These are phyloP conservation scores for Kernera saxatilis DNA, from an alignment of 345 rosid species.

Conservation along the genomic window DNA sequence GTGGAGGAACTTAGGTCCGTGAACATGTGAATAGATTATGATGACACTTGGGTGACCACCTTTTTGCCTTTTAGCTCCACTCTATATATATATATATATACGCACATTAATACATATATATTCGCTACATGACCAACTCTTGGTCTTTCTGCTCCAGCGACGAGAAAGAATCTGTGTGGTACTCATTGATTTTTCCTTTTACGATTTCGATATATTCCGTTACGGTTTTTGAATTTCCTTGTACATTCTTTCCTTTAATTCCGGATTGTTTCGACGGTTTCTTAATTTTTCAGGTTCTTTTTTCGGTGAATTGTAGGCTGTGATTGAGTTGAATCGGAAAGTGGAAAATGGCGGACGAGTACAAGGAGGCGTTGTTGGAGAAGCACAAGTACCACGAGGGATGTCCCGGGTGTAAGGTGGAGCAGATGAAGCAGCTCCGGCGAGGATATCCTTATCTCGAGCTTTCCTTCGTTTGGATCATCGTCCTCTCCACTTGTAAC, in stretches of 20 bases:
- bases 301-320: background rate
- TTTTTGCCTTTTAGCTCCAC: background rate
- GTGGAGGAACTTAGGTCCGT: background rate
- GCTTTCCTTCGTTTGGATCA: slow-evolving; percentile 65
- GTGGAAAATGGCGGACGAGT: slow-evolving; percentile 21
- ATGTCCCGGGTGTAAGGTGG: slow-evolving; percentile 70
- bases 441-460: slow-evolving; percentile 52
- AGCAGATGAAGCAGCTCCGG: slow-evolving; percentile 44
- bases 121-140: slow-evolving; percentile 1
- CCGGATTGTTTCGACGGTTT: background rate
- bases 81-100: background rate
- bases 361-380: slow-evolving; percentile 23
- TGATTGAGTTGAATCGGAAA: background rate
- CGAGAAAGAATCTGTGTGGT: slow-evolving; percentile 19
- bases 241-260: background rate
- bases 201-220: background rate
- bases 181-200: background rate
- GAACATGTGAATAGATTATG: slow-evolving; percentile 16
- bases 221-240: background rate
- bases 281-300: background rate
- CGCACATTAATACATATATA: background rate
- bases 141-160: background rate
- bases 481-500: slow-evolving; percentile 65
- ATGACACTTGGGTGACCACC: slow-evolving; percentile 13
- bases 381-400: slow-evolving; percentile 6